Evolutionary conservation across 768 basidiomycete genomes (phyloP).

Genomic region (Trametes maxima): DNA sequence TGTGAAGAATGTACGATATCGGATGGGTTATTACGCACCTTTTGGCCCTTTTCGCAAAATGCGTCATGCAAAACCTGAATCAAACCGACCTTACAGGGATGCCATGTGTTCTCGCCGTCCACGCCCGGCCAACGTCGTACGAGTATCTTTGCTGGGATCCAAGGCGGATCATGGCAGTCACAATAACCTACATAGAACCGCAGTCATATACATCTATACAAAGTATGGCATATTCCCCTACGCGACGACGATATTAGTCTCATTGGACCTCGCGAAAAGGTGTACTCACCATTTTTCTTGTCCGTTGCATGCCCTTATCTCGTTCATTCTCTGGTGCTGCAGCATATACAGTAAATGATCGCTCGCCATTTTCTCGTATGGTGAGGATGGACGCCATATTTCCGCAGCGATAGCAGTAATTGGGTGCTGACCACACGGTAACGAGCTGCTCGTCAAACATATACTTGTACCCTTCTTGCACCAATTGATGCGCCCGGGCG

Average conservation of each 20-base stretch:
- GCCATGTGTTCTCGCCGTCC: no score
- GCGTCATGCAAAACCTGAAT: not conserved
- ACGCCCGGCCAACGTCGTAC: no score
- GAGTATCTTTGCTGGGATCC: no score
- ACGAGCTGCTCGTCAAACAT: conserved; percentile 95
- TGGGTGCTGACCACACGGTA: conserved; percentile 92
- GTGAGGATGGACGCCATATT: conserved; percentile 93
- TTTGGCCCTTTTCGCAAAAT: not conserved
- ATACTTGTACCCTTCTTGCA: conserved; percentile 94
- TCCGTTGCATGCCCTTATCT: conserved; percentile 73
- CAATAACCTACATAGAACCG: not conserved
- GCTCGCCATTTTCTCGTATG: conserved; percentile 65
- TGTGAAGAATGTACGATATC: not conserved
- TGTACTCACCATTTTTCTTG: conserved; percentile 66
- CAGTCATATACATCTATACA: conserved; percentile 37
- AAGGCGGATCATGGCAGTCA: not conserved
- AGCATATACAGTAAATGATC: conserved; percentile 80
- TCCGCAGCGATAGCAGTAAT: conserved; percentile 85
- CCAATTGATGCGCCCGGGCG: conserved; percentile 94
- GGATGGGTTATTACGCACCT: no score
- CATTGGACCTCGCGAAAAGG: not conserved
- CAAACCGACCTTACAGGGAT: not conserved
- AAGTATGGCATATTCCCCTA: conserved; percentile 61
- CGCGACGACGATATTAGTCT: not conserved
- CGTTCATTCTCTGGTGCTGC: conserved; percentile 89